Base-by-base conservation (phyloP, 306 rosid species). In the Pterocarpus macrocarpus region DNA sequence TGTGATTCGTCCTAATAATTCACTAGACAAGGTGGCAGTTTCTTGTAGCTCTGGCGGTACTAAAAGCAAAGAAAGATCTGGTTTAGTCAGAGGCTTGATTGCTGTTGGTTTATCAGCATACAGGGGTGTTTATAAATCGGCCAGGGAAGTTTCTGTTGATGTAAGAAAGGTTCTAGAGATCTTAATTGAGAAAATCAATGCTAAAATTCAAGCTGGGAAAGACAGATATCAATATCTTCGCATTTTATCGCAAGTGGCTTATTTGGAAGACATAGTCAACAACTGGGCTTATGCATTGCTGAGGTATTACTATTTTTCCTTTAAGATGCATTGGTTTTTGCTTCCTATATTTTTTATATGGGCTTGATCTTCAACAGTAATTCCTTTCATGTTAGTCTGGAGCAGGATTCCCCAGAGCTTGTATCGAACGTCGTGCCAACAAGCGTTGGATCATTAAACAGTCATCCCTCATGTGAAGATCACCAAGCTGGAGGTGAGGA, bases 101-200 rank as follows among this genome's bases (percentile, higher is more conserved):
- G 98, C 98, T 79, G 92, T 95, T 67, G 98, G 96, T 86, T 91
- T 95, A 82, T 95, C 84, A 70, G 96, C 99, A 56, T 93, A 93
- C 83, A 91, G 84, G 85, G 98, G 98, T 75, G 86, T 62, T 58
- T 95, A 93, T 85, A 88, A 87, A 70, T 95, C 99, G 41, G 91
- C 87, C 57, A 89, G 89, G 82, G 95, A 93, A 85, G 98, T 95
- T 77, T 87, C 97, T 50, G 74, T 78, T 59, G 94, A 90, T 80
- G 87, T 95, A 49, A 86, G 99, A 82, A 87, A 87, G 78, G 99
- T 93, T 75, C 92, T 91, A 63, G 97, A 93, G 86, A 80, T 89
- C 85, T 85, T 95, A 70, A 90, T 91, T 7, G 85, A 50, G 71
- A 89, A 90, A 75, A 82, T 95, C 81, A 90, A 90, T 58, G 73